These are phyloP conservation scores for Lathyrus tuberosus DNA, from an alignment of 306 rosid genomes.

Conservation along the genomic window DNA sequence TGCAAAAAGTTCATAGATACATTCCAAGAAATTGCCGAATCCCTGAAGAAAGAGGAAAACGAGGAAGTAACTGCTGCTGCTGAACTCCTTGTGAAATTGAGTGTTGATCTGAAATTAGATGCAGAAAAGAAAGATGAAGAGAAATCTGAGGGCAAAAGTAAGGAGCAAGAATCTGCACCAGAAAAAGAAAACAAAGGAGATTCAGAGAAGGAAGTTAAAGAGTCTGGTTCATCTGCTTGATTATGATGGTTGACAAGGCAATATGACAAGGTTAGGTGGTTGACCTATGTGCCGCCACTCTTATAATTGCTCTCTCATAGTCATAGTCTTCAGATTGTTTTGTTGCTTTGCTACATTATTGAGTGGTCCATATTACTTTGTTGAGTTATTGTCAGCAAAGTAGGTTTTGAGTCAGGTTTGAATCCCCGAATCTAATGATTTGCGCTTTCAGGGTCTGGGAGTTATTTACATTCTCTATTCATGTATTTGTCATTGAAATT, in stretches of 20 bases:
- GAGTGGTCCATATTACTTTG: conserved; percentile 38
- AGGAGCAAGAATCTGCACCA: conserved; percentile 40
- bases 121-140: conserved; percentile 30
- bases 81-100: conserved; percentile 68
- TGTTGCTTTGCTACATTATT: conserved; percentile 45
- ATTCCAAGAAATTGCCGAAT: conserved; percentile 81
- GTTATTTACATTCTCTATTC: conserved; percentile 38
- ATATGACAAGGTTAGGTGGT: conserved; percentile 45
- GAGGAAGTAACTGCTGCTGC: conserved; percentile 72
- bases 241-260: conserved; percentile 33
- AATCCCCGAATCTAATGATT: conserved; percentile 39
- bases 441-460: conserved; percentile 46
- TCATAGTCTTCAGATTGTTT: conserved; percentile 43
- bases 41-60: conserved; percentile 64
- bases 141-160: conserved; percentile 50
- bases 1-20: conserved; percentile 79
- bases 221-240: conserved; percentile 57
- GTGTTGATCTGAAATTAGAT: conserved; percentile 54
- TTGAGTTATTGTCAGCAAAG: conserved; percentile 45
- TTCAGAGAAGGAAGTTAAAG: conserved; percentile 55
- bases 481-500: conserved; percentile 32
- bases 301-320: conserved; percentile 32
- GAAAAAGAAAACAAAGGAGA: conserved; percentile 43
- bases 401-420: conserved; percentile 49
- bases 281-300: conserved; percentile 32